A percentile compares a stretch with the other conserved stretches of the same genome.
These are phyloP conservation scores for Trichoderma koningii DNA, from an alignment of 2,329 filamentous ascomycete species.

Conservation along the genomic window DNA sequence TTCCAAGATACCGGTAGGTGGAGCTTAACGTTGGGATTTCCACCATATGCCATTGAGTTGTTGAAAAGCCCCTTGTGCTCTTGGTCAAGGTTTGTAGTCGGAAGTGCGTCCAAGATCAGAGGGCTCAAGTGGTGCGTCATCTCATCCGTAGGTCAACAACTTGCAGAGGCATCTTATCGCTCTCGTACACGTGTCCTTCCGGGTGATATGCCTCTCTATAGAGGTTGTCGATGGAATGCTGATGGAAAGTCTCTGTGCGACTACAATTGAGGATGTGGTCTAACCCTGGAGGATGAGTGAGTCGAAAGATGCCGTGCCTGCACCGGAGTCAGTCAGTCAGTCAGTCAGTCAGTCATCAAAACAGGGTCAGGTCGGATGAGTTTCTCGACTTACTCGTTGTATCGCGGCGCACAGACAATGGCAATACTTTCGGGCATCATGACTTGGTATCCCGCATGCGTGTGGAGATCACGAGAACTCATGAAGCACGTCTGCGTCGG, in stretches of 20 bases:
- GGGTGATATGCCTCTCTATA: slow-evolving; percentile 75
- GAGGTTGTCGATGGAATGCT: slow-evolving; percentile 65
- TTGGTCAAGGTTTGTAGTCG: no score
- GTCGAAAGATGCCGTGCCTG: slow-evolving; percentile 86
- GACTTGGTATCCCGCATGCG: slow-evolving; percentile 89
- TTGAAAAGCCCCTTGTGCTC: no score
- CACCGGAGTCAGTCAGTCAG: background rate
- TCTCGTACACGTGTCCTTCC: slow-evolving; percentile 69
- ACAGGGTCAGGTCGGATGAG: background rate
- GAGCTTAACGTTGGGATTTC: background rate
- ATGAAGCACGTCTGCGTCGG: slow-evolving; percentile 97
- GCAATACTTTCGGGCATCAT: slow-evolving; percentile 97
- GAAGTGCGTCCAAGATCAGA: background rate
- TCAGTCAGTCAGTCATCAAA: slow-evolving; percentile 19
- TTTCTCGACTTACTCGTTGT: slow-evolving; percentile 62
- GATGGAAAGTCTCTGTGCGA: slow-evolving; percentile 81
- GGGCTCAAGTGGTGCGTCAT: background rate
- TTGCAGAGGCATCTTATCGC: slow-evolving; percentile 62
- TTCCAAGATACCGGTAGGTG: background rate
- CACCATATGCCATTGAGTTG: no score
- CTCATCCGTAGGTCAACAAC: slow-evolving; percentile 54
- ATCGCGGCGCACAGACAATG: slow-evolving; percentile 90
- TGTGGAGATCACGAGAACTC: slow-evolving; percentile 91
- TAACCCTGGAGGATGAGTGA: slow-evolving; percentile 91
- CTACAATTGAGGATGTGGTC: slow-evolving; percentile 80